A percentile compares a stretch with the other conserved stretches of the same genome.
Evolutionary conservation across 208 protist genomes (phyloP).

Genomic region (Acanthamoeba triangularis): DNA sequence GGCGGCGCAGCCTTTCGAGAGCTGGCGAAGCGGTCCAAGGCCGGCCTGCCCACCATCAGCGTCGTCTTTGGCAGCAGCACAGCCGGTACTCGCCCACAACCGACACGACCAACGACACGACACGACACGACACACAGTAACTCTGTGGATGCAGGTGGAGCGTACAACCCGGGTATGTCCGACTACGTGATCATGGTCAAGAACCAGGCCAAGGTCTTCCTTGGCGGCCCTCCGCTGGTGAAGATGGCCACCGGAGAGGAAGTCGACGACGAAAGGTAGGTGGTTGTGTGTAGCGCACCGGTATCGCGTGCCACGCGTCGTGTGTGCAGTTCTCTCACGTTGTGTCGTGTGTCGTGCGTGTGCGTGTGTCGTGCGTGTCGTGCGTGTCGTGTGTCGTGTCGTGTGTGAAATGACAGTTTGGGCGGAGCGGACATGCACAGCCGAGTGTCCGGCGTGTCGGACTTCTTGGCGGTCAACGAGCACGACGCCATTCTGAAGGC

Average conservation of each 20-base stretch:
- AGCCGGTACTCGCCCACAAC: background rate
- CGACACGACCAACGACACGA: no score
- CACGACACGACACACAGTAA: slow-evolving; percentile 79
- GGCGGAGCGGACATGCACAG: slow-evolving; percentile 97
- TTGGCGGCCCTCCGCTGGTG: slow-evolving; percentile 96
- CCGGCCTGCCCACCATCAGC: slow-evolving; percentile 74
- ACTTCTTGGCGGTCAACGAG: slow-evolving; percentile 95
- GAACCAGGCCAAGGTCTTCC: slow-evolving; percentile 90
- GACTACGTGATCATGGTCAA: slow-evolving; percentile 97
- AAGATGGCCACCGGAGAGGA: slow-evolving; percentile 65
- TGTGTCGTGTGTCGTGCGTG: slow-evolving; percentile 91
- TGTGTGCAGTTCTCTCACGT: background rate
- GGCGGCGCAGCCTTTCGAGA: slow-evolving; percentile 76
- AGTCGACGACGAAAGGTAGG: background rate
- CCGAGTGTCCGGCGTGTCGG: slow-evolving; percentile 94
- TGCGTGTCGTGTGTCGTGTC: no score
- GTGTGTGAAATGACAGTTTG: slow-evolving; percentile 86
- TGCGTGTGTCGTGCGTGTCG: slow-evolving; percentile 88
- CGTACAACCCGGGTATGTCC: slow-evolving; percentile 97
- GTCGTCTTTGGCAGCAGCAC: slow-evolving; percentile 77
- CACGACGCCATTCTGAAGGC: slow-evolving; percentile 39
- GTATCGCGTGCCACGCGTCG: background rate
- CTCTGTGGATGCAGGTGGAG: slow-evolving; percentile 97
- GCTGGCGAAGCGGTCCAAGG: slow-evolving; percentile 76
- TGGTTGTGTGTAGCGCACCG: no score